Evolutionary conservation across 192 early-diverging fungal genomes (phyloP).

Genomic region (Entomortierella chlamydospora): DNA sequence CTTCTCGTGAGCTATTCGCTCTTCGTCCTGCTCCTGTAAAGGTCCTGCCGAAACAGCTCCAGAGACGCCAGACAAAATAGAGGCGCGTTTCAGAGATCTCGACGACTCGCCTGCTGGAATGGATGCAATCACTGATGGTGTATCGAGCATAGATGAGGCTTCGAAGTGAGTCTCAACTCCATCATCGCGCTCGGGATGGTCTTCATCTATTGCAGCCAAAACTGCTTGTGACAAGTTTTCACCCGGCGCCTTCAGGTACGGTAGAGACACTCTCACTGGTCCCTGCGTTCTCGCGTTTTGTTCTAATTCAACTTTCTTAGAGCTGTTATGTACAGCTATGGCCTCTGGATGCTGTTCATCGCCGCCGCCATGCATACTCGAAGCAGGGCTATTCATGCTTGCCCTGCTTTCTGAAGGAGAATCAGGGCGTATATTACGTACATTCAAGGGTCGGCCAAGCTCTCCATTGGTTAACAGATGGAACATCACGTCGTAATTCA

Average conservation of each 20-base stretch:
- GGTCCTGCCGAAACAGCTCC: not conserved
- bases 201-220: not conserved
- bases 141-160: conserved; percentile 1
- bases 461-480: conserved; percentile 21
- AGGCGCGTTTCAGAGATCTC: conserved; percentile 19
- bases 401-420: not conserved
- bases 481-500: conserved; percentile 38
- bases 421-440: not conserved
- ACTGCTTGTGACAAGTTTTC: not conserved
- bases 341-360: not conserved
- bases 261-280: not conserved
- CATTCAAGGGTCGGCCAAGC: conserved; percentile 9
- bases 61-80: conserved; percentile 8
- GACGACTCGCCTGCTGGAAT: not conserved
- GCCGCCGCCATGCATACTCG: not conserved
- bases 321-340: not conserved
- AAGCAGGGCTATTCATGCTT: not conserved
- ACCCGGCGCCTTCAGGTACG: not conserved
- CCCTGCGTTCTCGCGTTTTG: not conserved
- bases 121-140: not conserved
- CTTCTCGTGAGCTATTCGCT: conserved; percentile 12
- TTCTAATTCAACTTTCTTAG: not conserved
- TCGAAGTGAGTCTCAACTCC: not conserved
- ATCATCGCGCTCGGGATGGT: not conserved
- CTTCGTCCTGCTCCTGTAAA: not conserved